Base-by-base conservation (phyloP, 495 filamentous ascomycete genomes). In the Neurospora sp. region DNA sequence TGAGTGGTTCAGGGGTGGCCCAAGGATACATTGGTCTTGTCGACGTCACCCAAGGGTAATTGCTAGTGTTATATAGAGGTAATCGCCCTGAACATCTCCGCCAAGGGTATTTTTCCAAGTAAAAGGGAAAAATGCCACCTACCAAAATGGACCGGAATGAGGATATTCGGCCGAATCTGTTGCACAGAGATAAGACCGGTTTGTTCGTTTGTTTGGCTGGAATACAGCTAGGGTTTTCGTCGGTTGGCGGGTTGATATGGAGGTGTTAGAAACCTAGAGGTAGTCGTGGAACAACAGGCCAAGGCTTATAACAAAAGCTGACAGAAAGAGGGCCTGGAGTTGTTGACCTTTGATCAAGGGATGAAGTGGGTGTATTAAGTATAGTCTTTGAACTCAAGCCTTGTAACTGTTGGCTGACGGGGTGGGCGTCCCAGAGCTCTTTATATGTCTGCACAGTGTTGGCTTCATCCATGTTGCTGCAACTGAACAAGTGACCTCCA, bases 101-200 rank as follows among this genome's bases (percentile, higher is more conserved):
- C 53, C 53, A 16, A 27, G 27, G 14, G 53, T 14, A 65, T 22
- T 7, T 35, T 37, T 65, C 27, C 27, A 61, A 14, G 53, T 35
- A 18, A 37, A 65, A 35, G 53, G 31, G 11, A 65, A 65, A 31
- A 35, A 35, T 35, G 53, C 53, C 53, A 65, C 53, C 53, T 65
- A 65, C 53, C 27, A 35, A 65, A 65, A 65, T 18, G 14, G 53
- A 65, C 27, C 14, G 53, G 31, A 9, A 12, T 65, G 53, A 65
- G 53, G 14, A 65, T 65, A 35, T 35, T 65, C 53, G 14, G 53
- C 27, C 27, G 27, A 18, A 27, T 35, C 27, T 68, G 72, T 76
- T 61, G 73, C 68, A 77, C 76, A 74, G 70, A 80, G 77, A 79
- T 78, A 79, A 77, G 75, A 71, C n/a, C 70, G 44, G 71, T 37